These are phyloP conservation scores for Nannizziopsis barbatae DNA, from an alignment of 2,329 filamentous ascomycete species.

Conservation along the genomic window DNA sequence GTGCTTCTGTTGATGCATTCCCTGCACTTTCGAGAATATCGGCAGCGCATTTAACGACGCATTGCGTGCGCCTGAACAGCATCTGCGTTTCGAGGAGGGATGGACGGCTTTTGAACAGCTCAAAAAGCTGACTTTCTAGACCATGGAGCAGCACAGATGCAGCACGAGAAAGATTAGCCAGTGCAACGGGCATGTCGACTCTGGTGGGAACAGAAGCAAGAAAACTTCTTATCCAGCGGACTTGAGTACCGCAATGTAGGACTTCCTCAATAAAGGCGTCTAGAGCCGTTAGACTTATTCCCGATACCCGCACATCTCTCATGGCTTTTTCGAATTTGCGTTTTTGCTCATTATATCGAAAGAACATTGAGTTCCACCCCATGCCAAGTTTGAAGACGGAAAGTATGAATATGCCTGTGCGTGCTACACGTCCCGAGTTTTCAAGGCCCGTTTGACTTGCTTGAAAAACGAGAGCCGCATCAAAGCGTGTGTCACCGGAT, in stretches of 20 bases:
- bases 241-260: conserved; percentile 28
- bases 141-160: conserved; percentile 27
- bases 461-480: conserved; percentile 28
- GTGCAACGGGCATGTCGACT: conserved; percentile 22
- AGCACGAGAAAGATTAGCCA: conserved; percentile 29
- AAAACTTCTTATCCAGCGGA: conserved; percentile 30
- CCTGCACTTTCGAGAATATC: conserved; percentile 36
- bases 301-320: conserved; percentile 39
- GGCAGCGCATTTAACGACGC: conserved; percentile 28
- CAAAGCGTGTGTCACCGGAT: conserved; percentile 31
- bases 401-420: conserved; percentile 30
- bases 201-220: conserved; percentile 22
- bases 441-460: conserved; percentile 16
- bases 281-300: conserved; percentile 38
- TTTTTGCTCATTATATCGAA: conserved; percentile 30
- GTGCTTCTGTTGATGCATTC: conserved; percentile 45
- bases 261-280: conserved; percentile 24
- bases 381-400: conserved; percentile 33
- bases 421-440: conserved; percentile 25
- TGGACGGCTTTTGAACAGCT: conserved; percentile 18
- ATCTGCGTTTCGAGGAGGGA: conserved; percentile 31
- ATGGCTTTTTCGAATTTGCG: conserved; percentile 33
- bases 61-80: conserved; percentile 30
- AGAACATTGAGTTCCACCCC: conserved; percentile 37
- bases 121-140: conserved; percentile 28